Base-by-base conservation (phyloP, 768 basidiomycete species). In the Boletus rufocinnamomeus region DNA sequence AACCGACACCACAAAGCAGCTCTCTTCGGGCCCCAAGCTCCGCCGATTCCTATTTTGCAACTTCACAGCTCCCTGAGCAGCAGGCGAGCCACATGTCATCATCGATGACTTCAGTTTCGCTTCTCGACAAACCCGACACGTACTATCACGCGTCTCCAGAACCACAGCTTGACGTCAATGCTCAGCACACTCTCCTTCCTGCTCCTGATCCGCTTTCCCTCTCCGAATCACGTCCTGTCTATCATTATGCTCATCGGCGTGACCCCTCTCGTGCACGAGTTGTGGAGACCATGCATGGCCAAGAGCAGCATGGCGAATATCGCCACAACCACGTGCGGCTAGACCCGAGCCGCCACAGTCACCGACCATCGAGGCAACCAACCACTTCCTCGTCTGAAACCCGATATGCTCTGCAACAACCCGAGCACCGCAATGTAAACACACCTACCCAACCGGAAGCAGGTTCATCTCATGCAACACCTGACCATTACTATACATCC, bases 161-260 rank as follows among this genome's bases (percentile, higher is more conserved):
- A 21, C 61, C 64, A 46, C 61, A 69, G 58, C 63, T 72, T 68
- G 70, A 74, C 65, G 67, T 73, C 63, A 71, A 59, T 44, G n/a
- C 56, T 21, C 71, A 69, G 48, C 69, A 63, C 38, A 2, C 60
- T 27, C 58, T 63, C 52, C 61, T 70, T 50, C 37, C 60, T 54
- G 40, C 70, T 37, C 43, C 70, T 57, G 70, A 71, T 71, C 68
- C 72, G 70, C 68, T 72, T 51, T 47, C 65, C 9, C 63, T 69
- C 58, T 68, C 69, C 68, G 70, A 69, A 28, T 47, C 70, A 57
- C 61, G 55, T 47, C 56, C 57, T 65, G 60, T 50, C 61, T 73
- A 71, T 72, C 70, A 62, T 70, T 69, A 72, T 54, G 56, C 52
- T 14, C 72, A 59, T 61, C 69, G 54, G 27, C 69, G 54, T 51